Evolutionary conservation across 2,329 filamentous ascomycete genomes (phyloP), one percentile per base, ranked within the genome.

Genomic region (Diplocarpon rosae): DNA sequence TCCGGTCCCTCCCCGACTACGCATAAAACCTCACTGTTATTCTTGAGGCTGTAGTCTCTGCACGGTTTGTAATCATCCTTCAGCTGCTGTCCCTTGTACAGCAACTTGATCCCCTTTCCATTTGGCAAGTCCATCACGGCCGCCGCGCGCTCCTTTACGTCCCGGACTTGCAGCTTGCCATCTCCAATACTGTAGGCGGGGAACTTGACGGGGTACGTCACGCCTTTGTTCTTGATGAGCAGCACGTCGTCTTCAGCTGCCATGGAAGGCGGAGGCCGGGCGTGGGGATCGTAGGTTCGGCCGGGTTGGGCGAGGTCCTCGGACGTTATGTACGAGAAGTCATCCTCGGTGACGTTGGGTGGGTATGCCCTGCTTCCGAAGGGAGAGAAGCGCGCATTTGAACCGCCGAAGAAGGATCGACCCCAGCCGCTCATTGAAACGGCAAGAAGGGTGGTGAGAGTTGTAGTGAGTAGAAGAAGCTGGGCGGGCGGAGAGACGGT

Each of bases 251-350:
- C 83, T 50, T 84, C 80, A 58, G 54, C 65, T 52, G 61, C 65
- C 51, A 62, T 59, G 2, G 63, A 59, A 5, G 60, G 56, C 14
- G 60, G 65, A 24, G 65, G 61, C 39, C 58, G 60, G 34, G 62
- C 57, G 40, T 63, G 62, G 24, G 67, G 63, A 46, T 69, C 66
- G 50, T 72, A 69, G n/a, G 63, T 57, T 61, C 57, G 60, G 48
- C 59, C 63, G 20, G 63, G 62, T 30, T 67, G 63, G 48, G 76
- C 70, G 32, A 88, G 63, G 57, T 89, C 83, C 56, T 85, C 77
- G 24, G 80, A 79, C n/a, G 83, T 87, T 59, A 89, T 88, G 67
- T 90, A 89, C 60, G 78, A 82, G 63, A 80, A 90, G 66, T 89
- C 84, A 29, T 81, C 76, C 54, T 87, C 82, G 55, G 77, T 83